Conservation (phyloP, 2,329 filamentous ascomycete species). For the Juglanconis juglandina region DNA sequence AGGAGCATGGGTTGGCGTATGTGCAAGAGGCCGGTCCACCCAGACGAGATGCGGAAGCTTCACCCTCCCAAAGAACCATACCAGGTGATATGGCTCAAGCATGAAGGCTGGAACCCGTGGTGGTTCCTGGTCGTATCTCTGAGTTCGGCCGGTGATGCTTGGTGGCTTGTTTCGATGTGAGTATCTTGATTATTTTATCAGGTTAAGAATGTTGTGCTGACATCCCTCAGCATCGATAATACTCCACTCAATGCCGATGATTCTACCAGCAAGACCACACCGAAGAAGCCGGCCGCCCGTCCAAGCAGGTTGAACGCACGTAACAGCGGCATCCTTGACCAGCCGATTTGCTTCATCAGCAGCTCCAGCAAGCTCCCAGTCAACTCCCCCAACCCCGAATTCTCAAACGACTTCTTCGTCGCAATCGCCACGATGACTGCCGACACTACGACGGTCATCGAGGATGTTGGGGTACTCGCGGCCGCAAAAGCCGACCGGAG, state of each 20-base stretch:
- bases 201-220: neutral
- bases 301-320: slow-evolving; percentile 5
- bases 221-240: neutral
- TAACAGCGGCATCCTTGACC: slow-evolving; percentile 4
- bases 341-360: slow-evolving; percentile 33
- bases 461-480: slow-evolving; percentile 10
- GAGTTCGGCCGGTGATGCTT: slow-evolving; percentile 69
- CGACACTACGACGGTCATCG: slow-evolving; percentile 46
- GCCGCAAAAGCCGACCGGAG: slow-evolving; percentile 5
- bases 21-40: slow-evolving; percentile 44
- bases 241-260: neutral
- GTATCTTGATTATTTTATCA: slow-evolving; percentile 24
- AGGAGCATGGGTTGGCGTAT: slow-evolving; percentile 63
- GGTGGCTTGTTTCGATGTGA: slow-evolving; percentile 71
- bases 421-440: slow-evolving; percentile 49
- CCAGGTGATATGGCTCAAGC: slow-evolving; percentile 66
- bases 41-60: slow-evolving; percentile 49
- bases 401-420: slow-evolving; percentile 50
- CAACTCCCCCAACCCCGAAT: slow-evolving; percentile 31
- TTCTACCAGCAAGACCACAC: neutral
- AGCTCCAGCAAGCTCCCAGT: slow-evolving; percentile 15
- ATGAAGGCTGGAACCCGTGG: slow-evolving; percentile 64
- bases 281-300: neutral
- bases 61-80: slow-evolving; percentile 41
- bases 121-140: slow-evolving; percentile 73